phyloP scores from a whole-genome alignment of 371 early-diverging fungal genomes.

The Phascolomyces articulosus region DNA sequence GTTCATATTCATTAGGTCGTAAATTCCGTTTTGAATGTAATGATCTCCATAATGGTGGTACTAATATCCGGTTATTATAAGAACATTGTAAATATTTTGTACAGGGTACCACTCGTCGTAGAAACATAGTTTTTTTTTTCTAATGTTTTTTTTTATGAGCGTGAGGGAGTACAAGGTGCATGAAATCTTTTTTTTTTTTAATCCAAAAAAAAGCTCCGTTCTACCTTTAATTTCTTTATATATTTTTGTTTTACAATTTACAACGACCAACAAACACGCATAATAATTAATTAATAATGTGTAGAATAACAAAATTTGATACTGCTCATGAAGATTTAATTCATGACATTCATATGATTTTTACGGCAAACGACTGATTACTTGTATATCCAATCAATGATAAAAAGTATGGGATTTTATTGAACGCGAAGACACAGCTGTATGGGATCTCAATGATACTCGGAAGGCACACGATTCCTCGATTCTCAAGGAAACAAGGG shows the following conservation, averaged over 20 bases:
- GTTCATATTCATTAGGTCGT: conserved; percentile 41
- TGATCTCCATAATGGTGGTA: neutral
- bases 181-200: neutral
- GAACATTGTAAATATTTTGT: neutral
- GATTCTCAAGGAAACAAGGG: conserved; percentile 85
- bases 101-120: neutral
- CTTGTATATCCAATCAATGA: conserved; percentile 90
- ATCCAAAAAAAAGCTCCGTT: neutral
- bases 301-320: conserved; percentile 58
- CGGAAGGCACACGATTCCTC: conserved; percentile 93
- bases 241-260: no score
- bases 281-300: conserved; percentile 14
- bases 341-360: conserved; percentile 92
- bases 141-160: neutral
- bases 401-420: conserved; percentile 91
- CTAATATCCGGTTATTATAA: neutral
- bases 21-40: neutral
- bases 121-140: neutral
- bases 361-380: conserved; percentile 89
- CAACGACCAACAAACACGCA: no score
- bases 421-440: conserved; percentile 58
- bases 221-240: neutral
- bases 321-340: conserved; percentile 93
- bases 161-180: neutral
- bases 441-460: conserved; percentile 82